These are phyloP conservation scores for Penicillium frequentans DNA, from an alignment of 2,329 filamentous ascomycete species.

Conservation along the genomic window DNA sequence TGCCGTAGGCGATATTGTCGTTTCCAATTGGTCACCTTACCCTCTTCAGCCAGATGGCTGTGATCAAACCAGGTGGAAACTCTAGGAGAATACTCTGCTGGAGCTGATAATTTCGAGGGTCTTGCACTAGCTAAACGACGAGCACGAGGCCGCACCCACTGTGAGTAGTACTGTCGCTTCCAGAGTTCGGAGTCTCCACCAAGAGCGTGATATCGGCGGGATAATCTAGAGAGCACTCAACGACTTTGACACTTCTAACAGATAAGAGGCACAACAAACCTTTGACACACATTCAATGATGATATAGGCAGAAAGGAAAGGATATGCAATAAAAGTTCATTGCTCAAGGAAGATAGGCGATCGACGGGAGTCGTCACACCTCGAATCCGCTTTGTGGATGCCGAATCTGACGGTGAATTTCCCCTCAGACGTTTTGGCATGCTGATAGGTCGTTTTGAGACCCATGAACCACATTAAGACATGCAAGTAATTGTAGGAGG, in stretches of 20 bases:
- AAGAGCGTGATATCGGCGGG: constrained; percentile 70
- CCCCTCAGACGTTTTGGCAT: constrained; percentile 37
- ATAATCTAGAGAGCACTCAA: constrained; percentile 42
- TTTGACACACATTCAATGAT: constrained; percentile 65
- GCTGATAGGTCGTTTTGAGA: constrained; percentile 5
- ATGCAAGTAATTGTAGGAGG: neutral
- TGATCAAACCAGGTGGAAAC: constrained; percentile 64
- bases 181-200: constrained; percentile 83
- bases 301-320: constrained; percentile 72
- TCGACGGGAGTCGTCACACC: constrained; percentile 47
- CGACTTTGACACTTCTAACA: neutral
- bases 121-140: constrained; percentile 70
- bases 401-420: constrained; percentile 13
- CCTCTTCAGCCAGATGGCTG: constrained; percentile 54
- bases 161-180: constrained; percentile 83
- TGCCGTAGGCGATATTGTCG: constrained; percentile 82
- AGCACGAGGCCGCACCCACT: constrained; percentile 80
- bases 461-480: neutral
- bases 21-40: constrained; percentile 72
- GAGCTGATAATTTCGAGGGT: constrained; percentile 39
- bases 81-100: constrained; percentile 54
- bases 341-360: constrained; percentile 71
- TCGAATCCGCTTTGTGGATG: constrained; percentile 48
- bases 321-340: constrained; percentile 84
- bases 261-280: constrained; percentile 43